phyloP scores from a whole-genome alignment of 2,329 filamentous ascomycete species.

The Aspergillus puulaauensis region DNA sequence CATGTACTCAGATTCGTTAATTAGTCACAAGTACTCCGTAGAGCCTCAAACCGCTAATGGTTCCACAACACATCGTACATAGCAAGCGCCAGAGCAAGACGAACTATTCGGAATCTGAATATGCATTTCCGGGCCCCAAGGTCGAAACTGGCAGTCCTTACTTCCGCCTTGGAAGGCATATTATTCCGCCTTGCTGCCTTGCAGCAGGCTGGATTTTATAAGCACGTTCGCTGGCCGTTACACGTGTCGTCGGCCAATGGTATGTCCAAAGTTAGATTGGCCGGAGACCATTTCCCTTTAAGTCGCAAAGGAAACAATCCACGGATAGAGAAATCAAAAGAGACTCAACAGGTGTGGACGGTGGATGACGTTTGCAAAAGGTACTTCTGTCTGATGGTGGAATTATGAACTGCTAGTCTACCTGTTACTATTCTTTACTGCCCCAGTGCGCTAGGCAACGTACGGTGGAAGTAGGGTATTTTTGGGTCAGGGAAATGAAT shows the following conservation, averaged over 20 bases:
- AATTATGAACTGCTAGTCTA: neutral
- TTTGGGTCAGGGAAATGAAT: neutral
- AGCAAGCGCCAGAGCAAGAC: neutral
- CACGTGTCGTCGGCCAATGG: slow-evolving; percentile 6
- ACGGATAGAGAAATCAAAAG: neutral
- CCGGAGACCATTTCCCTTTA: neutral
- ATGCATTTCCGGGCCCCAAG: neutral
- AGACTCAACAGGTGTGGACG: neutral
- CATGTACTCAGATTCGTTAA: neutral
- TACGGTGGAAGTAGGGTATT: neutral
- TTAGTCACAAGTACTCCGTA: neutral
- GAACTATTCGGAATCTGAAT: neutral
- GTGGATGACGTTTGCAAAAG: slow-evolving; percentile 7
- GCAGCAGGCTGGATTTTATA: slow-evolving; percentile 1
- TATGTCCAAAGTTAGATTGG: neutral
- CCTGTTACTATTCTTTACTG: slow-evolving; percentile 1
- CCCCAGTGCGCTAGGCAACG: neutral
- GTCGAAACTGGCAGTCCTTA: neutral
- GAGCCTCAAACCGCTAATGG: neutral
- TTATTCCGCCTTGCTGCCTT: neutral
- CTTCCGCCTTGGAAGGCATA: neutral
- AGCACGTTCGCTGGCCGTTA: neutral
- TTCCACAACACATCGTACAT: neutral
- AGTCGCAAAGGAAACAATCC: neutral
- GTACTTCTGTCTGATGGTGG: neutral